Evolutionary conservation across 768 basidiomycete genomes (phyloP).

Genomic region (Tricholomella constricta): DNA sequence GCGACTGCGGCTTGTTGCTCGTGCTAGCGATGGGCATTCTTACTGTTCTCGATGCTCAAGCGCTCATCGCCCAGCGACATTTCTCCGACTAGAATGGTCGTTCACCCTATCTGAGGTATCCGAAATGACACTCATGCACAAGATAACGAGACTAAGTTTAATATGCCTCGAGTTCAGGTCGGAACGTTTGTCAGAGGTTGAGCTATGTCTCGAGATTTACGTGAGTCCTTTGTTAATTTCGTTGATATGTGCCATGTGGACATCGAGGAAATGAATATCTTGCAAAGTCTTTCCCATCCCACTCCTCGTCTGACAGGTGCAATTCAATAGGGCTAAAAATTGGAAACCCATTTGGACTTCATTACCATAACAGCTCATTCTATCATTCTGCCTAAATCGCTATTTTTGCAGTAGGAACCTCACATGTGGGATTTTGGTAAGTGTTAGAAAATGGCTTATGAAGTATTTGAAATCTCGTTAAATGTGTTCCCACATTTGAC

Average conservation of each 20-base stretch:
- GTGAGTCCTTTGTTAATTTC: background rate
- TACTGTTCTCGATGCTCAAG: background rate
- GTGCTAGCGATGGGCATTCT: background rate
- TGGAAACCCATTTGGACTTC: background rate
- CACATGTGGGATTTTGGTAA: too few species aligned
- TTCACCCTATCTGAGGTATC: background rate
- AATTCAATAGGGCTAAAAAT: background rate
- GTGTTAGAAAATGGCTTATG: too few species aligned
- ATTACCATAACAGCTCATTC: background rate
- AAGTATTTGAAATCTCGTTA: too few species aligned
- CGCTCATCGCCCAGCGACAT: background rate
- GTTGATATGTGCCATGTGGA: background rate
- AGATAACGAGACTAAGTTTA: conserved; percentile 2
- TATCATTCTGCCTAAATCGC: too few species aligned
- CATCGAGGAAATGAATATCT: background rate
- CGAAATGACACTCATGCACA: conserved; percentile 5
- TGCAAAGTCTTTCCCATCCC: background rate
- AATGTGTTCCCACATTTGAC: background rate
- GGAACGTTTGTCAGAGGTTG: background rate
- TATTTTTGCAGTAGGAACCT: too few species aligned
- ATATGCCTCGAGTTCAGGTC: background rate
- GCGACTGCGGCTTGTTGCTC: conserved; percentile 2
- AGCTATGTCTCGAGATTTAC: background rate
- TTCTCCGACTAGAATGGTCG: too few species aligned
- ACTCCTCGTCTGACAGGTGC: background rate